Evolutionary conservation across 176 grass and related monocot species (phyloP).

Genomic region (Juncus effusus): DNA sequence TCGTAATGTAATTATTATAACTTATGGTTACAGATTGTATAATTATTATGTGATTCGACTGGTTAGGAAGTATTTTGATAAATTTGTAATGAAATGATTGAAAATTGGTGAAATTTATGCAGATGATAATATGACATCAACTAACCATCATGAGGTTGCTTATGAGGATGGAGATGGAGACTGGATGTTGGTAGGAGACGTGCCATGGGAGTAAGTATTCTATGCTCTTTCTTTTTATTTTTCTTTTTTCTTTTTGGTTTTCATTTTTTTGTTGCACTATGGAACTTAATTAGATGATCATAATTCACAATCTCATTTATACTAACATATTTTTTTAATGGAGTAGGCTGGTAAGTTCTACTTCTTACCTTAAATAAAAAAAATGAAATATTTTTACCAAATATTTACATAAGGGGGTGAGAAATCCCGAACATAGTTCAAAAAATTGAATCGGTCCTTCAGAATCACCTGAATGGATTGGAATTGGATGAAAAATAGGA

Average conservation of each 20-base stretch:
- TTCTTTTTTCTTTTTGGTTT: too few species aligned
- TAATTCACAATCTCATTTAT: not conserved
- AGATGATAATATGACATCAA: constrained; percentile 9
- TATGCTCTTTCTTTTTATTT: not conserved
- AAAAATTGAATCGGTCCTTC: too few species aligned
- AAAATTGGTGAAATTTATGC: not conserved
- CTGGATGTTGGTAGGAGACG: constrained; percentile 67
- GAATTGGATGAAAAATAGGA: too few species aligned
- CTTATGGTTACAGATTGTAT: not conserved
- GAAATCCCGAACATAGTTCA: too few species aligned
- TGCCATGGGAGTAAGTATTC: constrained; percentile 65
- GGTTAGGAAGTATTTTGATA: not conserved
- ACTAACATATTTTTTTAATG: too few species aligned
- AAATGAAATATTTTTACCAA: too few species aligned
- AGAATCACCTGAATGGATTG: too few species aligned
- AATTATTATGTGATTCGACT: not conserved
- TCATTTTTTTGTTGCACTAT: not conserved
- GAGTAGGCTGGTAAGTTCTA: too few species aligned
- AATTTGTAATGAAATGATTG: not conserved
- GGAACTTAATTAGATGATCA: not conserved
- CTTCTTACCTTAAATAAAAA: too few species aligned
- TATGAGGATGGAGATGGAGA: constrained; percentile 75
- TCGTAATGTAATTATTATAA: not conserved
- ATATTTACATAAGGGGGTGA: too few species aligned
- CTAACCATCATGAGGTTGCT: constrained; percentile 27